A percentile compares a stretch with the other conserved stretches of the same genome.
phyloP scores from a whole-genome alignment of 2,329 filamentous ascomycete genomes.

The Beauveria pseudobassiana region DNA sequence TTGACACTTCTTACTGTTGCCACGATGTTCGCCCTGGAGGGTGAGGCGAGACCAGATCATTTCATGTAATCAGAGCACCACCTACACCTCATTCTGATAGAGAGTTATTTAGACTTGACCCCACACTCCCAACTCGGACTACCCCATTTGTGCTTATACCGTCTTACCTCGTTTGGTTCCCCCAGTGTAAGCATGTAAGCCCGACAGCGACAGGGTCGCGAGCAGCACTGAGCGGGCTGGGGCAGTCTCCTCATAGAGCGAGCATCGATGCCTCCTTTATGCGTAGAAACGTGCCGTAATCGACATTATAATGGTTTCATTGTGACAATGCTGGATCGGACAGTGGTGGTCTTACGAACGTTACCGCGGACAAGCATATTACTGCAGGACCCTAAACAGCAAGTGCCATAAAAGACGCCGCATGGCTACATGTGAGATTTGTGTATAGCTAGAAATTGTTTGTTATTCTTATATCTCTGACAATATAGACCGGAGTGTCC shows the following conservation, averaged over 20 bases:
- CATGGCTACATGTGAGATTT: constrained; percentile 1
- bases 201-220: background rate
- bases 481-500: background rate
- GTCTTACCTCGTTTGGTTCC: constrained; percentile 5
- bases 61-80: background rate
- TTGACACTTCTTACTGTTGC: no score
- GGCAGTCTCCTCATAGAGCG: constrained; percentile 1
- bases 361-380: background rate
- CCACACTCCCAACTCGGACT: background rate
- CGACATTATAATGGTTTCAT: background rate
- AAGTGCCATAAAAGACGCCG: constrained; percentile 1
- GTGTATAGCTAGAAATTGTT: background rate
- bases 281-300: background rate
- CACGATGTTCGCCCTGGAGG: background rate
- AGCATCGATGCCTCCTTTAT: background rate
- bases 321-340: background rate
- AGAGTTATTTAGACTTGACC: background rate
- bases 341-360: background rate
- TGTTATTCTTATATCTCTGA: background rate
- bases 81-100: background rate
- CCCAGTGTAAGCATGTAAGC: constrained; percentile 8
- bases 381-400: background rate
- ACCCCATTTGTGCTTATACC: constrained; percentile 10
- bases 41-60: background rate
- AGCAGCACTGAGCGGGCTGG: background rate